Evolutionary conservation across 108 stramenopile genomes (phyloP), one percentile per base, ranked within the genome.

Genomic region (Bacterosira constricta): DNA sequence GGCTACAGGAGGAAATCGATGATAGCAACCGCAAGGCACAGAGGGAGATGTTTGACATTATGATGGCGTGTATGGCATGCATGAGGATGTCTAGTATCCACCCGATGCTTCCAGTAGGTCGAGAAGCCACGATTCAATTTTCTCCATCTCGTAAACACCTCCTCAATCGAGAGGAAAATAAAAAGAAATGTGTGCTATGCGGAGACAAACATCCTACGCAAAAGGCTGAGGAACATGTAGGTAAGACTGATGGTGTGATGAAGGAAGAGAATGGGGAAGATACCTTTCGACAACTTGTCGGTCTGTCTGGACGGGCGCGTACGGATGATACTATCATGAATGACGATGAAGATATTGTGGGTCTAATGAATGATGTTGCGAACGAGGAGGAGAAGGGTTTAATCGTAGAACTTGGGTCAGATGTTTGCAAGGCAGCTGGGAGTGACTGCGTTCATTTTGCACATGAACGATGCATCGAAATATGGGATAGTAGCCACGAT

Each of bases 11-110:
- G 35, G 42, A 42, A 26, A 36, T 60, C 21, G 58, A 75, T 37
- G 67, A 75, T 12, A n/a, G 25, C 1, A 66, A 20, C 30, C 67
- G 69, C 54, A 18, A 49, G n/a, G 35, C 23, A 41, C 21, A 34
- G 57, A 60, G 46, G 30, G 61, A 81, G 39, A 18, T 71, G 10
- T 37, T 64, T 46, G 45, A 62, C 23, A 62, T 79, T 23, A 62
- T 83, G 77, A 78, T 83, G 77, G 71, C 72, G 0, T 55, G 54
- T n/a, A 64, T 64, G 54, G 56, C 66, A 7, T 74, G 66, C 18
- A 78, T 83, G 77, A 26, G 66, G n/a, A 66, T 73, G 71, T 29
- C 71, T 0, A 30, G 72, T 0, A 25, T 72, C n/a, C 77, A 79
- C 35, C 53, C 77, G 1, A n/a, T 79, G 15, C 23, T 79, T 13